These are phyloP conservation scores for Coemansia sp. DNA, from an alignment of 192 early-diverging fungal species.

Conservation along the genomic window DNA sequence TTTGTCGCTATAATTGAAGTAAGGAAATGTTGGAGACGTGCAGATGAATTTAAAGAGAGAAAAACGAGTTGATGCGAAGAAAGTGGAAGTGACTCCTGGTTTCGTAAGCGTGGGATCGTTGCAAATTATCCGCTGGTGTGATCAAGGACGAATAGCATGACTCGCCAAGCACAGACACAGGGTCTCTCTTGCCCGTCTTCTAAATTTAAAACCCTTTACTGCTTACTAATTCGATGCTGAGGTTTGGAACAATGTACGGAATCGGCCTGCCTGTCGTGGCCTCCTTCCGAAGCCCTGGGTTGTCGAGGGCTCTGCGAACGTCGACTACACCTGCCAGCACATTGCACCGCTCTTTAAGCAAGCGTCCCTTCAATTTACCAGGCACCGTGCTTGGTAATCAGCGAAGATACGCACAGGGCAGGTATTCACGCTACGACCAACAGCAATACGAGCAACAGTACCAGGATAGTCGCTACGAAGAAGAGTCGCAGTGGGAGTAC, in stretches of 20 bases:
- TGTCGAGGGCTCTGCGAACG: background rate
- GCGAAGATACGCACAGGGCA: background rate
- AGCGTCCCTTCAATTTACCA: background rate
- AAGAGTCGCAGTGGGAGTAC: constrained; percentile 19
- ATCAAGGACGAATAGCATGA: background rate
- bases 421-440: constrained; percentile 6
- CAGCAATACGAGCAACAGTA: constrained; percentile 15
- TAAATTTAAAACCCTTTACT: background rate
- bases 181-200: background rate
- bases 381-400: background rate
- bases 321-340: background rate
- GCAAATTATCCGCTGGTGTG: background rate
- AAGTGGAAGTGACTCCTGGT: too few relatives aligned
- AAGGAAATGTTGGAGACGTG: background rate
- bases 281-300: background rate
- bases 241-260: background rate
- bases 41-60: too few relatives aligned
- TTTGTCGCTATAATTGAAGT: background rate
- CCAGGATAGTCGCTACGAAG: constrained; percentile 2
- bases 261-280: background rate
- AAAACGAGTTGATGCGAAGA: too few relatives aligned
- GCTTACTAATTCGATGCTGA: background rate
- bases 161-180: background rate
- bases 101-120: too few relatives aligned
- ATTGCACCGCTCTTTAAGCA: background rate